Evolutionary conservation across 768 basidiomycete genomes (phyloP).

Genomic region (Mycena crocata): DNA sequence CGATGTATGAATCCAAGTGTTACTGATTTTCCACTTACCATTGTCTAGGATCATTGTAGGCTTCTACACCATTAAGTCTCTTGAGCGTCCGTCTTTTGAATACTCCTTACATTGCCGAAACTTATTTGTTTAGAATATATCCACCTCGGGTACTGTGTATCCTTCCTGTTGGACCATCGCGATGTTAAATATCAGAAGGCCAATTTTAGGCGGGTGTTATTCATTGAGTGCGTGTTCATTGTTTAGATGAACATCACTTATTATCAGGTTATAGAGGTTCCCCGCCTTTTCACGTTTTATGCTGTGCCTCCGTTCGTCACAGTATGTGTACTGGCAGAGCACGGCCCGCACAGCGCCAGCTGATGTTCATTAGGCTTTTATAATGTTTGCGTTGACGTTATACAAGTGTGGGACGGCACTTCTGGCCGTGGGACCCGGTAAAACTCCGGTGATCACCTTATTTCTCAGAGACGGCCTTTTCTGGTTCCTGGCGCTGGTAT

Average conservation of each 20-base stretch:
- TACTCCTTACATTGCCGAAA: not conserved
- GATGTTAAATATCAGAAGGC: not conserved
- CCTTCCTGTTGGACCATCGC: not conserved
- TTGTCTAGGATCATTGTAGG: slow-evolving; percentile 6
- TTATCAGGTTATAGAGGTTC: slow-evolving; percentile 11
- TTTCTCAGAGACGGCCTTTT: slow-evolving; percentile 23
- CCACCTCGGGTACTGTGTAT: slow-evolving; percentile 15
- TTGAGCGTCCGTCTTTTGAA: not conserved
- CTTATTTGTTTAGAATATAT: slow-evolving; percentile 7
- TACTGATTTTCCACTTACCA: not conserved
- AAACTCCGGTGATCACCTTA: slow-evolving; percentile 9
- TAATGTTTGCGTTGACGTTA: slow-evolving; percentile 17
- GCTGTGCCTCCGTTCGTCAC: slow-evolving; percentile 16
- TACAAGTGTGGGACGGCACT: slow-evolving; percentile 15
- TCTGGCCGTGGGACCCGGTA: not conserved
- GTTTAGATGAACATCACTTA: no score
- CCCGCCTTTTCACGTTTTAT: slow-evolving; percentile 22
- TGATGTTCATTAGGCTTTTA: not conserved
- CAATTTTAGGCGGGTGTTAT: slow-evolving; percentile 20
- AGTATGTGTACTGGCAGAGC: not conserved
- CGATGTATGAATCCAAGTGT: not conserved
- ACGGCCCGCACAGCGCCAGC: not conserved
- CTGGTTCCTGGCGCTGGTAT: slow-evolving; percentile 19
- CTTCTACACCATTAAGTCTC: not conserved
- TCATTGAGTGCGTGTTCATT: slow-evolving; percentile 8